Evolutionary conservation across 75 land plant species (phyloP), one percentile per base, ranked within the genome.

Genomic region (Pinus taeda): DNA sequence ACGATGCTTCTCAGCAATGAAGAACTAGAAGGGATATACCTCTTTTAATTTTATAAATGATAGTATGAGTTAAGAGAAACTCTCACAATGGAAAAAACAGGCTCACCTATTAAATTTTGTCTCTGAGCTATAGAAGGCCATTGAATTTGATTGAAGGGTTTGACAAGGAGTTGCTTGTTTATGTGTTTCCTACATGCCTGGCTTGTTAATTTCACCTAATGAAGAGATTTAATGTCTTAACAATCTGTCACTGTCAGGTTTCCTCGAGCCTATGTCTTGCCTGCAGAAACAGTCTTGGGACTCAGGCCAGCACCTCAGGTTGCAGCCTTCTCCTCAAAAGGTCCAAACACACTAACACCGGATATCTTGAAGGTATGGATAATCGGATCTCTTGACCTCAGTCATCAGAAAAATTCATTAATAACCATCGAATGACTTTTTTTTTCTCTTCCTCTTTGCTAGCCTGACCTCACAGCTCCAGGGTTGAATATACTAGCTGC

Each of bases 391-490:
- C 64, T 42, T 70, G 14, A 20, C 59, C 73, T 76, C 29, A 57
- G 26, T 56, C 6, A 22, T 57, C 66, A 57, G 63, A 74, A 29
- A 74, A 18, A 74, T 29, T 15, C 61, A 74, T 74, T 57, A 26
- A 17, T 57, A 22, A 74, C 60, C 29, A 42, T 42, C 49, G 42
- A 45, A 69, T 22, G 11, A 20, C 26, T n/a, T 69, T 69, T 42
- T 4, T 74, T 74, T 30, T 4, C 17, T 77, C 26, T 15, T 76
- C 30, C 73, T 73, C 21, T 73, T 60, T 77, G 75, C 71, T 60
- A 95, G 98, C 98, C 98, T 67, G 98, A 95, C 79, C 75, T 95
- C 26, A 71, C 91, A 57, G 98, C 94, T 57, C 98, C 98, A 74
- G 98, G 98, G 57, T 81, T 95, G 70, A 88, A 91, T 60, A 91